Conservation (phyloP, 768 basidiomycete species). For the Cystobasidium onofrii region DNA sequence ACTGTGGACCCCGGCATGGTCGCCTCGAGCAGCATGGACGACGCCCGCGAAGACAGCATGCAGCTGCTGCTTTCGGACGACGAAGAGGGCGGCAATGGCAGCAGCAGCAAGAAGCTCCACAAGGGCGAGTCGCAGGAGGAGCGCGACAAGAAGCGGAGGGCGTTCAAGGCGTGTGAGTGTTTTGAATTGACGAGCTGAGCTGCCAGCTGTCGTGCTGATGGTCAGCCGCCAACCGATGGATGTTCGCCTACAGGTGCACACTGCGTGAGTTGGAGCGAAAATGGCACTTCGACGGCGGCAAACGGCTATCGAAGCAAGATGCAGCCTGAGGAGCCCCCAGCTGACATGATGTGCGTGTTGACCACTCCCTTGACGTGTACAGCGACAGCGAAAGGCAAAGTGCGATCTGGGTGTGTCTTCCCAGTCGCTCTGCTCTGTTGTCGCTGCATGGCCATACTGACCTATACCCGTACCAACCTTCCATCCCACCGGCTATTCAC, state of each 20-base stretch:
- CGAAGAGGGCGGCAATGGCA: no score
- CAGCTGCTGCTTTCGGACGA: not conserved
- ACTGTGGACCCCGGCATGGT: no score
- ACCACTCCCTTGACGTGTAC: not conserved
- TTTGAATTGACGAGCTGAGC: no score
- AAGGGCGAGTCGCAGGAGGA: slow-evolving; percentile 4
- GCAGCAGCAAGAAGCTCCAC: slow-evolving; percentile 1
- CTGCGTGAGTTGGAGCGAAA: not conserved
- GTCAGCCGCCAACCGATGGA: not conserved
- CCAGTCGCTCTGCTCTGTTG: not conserved
- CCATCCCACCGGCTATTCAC: not conserved
- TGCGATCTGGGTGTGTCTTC: slow-evolving; percentile 39
- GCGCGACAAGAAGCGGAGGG: slow-evolving; percentile 19
- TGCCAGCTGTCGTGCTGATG: not conserved
- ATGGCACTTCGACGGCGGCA: not conserved
- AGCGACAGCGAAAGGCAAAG: slow-evolving; percentile 37
- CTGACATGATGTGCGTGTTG: not conserved
- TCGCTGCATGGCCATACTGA: no score
- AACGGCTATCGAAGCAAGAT: not conserved
- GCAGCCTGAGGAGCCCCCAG: not conserved
- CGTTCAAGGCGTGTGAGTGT: slow-evolving; percentile 22
- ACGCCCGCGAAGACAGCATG: not conserved
- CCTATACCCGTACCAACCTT: not conserved
- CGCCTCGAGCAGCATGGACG: not conserved
- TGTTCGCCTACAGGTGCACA: slow-evolving; percentile 17